Evolutionary conservation across 116 monocot species (phyloP), one percentile per base, ranked within the genome.

Genomic region (Iris pallida): DNA sequence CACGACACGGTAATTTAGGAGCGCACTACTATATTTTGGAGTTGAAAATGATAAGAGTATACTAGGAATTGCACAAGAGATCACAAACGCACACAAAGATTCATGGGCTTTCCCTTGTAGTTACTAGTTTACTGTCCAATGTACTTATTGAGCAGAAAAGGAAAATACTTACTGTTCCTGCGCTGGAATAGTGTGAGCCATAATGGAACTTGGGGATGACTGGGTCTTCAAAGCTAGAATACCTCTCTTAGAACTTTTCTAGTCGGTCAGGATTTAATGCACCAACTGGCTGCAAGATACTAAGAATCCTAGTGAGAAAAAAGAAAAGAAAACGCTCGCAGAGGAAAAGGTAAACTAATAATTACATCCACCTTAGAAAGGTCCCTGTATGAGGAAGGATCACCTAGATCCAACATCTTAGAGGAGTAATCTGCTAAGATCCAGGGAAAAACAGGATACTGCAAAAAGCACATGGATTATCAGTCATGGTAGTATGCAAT

Each of bases 361-460:
- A 57, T 17, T 18, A 40, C 43, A 13, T 72, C 8, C 73, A 91
- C 96, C 89, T 96, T 96, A 17, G 96, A 96, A 75, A 96, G 96
- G 83, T 96, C 92, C 52, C 96, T 77, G 47, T 81, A 96, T 20
- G 87, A 82, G 43, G 84, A 70, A 73, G 92, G 84, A 79, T 96
- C 67, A 42, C 19, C 60, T 68, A 96, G 89, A 80, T 96, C 81
- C 71, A 96, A 79, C 14, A 52, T 69, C 63, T 73, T 77, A 6
- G 96, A 96, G 53, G 56, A 60, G 70, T 96, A 96, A 73, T 96
- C 96, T 19, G 96, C 82, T 75, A 96, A 63, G 61, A 96, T 87
- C 96, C 96, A 96, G 47, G 96, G 96, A 30, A 96, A 96, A 87
- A 96, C 91, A 65, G 96, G 96, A 83, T 96, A 96, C 96, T 96